Base-by-base conservation (phyloP, 768 basidiomycete genomes). In the Hirschioporus abietinus region DNA sequence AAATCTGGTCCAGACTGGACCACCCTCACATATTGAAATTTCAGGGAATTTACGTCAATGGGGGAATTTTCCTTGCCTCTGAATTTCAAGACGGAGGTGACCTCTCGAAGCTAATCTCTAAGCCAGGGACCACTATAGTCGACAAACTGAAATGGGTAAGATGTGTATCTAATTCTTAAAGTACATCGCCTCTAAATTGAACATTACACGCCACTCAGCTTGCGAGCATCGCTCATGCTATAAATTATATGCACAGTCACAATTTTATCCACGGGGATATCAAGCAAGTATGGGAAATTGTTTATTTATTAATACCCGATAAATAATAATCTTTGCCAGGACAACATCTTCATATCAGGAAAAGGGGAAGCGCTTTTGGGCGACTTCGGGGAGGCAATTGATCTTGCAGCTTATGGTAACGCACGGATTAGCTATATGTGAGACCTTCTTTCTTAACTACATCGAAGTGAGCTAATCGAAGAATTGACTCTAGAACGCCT, bases 231-330 rank as follows among this genome's bases (percentile, higher is more conserved):
- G 80, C 83, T 15, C 82, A 84, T 71, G 83, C 82, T 2, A 72
- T 84, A 10, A 66, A 70, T 0, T 84, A 84, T 71, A 77, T 84
- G 7, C 83, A 84, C 73, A 70, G 70, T 35, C 83, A 84, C 67
- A 81, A 84, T 69, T 79, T 84, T 70, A 83, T 84, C 52, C 83
- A 84, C 68, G 75, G 83, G 25, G 83, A 84, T 69, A 83, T 84
- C 76, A 84, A 84, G 73, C 82, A 5, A 10, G 42, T 52, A n/a
- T n/a, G n/a, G n/a, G n/a, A n/a, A n/a, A n/a, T n/a, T n/a, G n/a
- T n/a, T n/a, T n/a, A n/a, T n/a, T n/a, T n/a, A n/a, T n/a, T n/a
- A n/a, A n/a, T n/a, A n/a, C n/a, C n/a, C n/a, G n/a, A n/a, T n/a
- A n/a, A n/a, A n/a, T n/a, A n/a, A n/a, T n/a, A n/a, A n/a, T 3